These are phyloP conservation scores for Zygosaccharomyces pseudorouxii DNA, from an alignment of 805 yeast species.

Conservation along the genomic window DNA sequence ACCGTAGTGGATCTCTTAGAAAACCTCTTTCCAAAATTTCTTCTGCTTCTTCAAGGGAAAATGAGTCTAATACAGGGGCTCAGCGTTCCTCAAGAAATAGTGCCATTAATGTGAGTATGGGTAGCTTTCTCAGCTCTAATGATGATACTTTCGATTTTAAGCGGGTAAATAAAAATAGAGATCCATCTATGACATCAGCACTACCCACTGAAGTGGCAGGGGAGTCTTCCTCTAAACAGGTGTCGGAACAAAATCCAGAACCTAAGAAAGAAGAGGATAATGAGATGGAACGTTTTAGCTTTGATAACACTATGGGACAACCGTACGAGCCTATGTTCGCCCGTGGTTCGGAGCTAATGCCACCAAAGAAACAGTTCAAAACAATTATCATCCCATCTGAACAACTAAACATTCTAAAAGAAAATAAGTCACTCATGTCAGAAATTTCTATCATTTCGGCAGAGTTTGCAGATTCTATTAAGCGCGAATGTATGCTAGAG, in stretches of 20 bases:
- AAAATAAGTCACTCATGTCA: constrained; percentile 52
- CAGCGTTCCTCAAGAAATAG: constrained; percentile 7
- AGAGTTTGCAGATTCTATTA: constrained; percentile 68
- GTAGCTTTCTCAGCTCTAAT: constrained; percentile 10
- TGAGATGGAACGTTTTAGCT: constrained; percentile 22
- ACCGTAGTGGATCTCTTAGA: constrained; percentile 5
- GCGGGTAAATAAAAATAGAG: neutral
- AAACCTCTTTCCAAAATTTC: constrained; percentile 16
- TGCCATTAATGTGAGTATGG: constrained; percentile 13
- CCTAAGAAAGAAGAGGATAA: constrained; percentile 2
- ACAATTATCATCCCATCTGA: constrained; percentile 48
- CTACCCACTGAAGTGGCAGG: neutral
- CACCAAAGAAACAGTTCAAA: constrained; percentile 11
- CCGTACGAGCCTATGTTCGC: constrained; percentile 19
- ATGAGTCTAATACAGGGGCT: neutral
- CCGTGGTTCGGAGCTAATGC: constrained; percentile 5
- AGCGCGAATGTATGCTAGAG: constrained; percentile 62
- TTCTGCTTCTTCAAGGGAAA: constrained; percentile 11
- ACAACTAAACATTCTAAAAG: constrained; percentile 57
- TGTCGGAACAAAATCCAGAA: neutral
- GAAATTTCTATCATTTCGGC: constrained; percentile 66
- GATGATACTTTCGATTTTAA: constrained; percentile 14
- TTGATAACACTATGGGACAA: constrained; percentile 19
- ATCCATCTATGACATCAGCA: neutral
- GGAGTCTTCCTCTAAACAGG: neutral